phyloP scores from a whole-genome alignment of 306 rosid species.

The Begonia peltatifolia region DNA sequence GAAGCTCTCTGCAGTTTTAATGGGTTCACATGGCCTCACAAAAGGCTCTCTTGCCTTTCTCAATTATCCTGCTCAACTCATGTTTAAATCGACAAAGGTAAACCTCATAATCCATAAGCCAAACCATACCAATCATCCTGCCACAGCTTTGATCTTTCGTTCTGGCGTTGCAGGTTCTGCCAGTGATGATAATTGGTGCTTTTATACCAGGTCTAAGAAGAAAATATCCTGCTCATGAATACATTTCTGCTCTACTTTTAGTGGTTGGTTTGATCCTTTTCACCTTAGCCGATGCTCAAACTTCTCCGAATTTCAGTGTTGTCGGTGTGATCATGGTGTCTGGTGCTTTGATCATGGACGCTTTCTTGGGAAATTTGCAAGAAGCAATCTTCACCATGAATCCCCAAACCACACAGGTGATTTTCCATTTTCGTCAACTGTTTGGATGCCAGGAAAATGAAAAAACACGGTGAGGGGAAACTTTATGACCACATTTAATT shows the following conservation, averaged over 20 bases:
- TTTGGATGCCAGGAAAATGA: constrained; percentile 1
- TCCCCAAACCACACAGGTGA: constrained; percentile 92
- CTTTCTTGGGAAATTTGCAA: constrained; percentile 88
- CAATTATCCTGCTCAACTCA: constrained; percentile 95
- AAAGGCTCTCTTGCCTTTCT: constrained; percentile 94
- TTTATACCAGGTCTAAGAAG: constrained; percentile 87
- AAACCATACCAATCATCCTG: not conserved
- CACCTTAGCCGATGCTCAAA: constrained; percentile 92
- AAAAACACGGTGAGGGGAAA: constrained; percentile 11
- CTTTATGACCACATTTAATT: constrained; percentile 6
- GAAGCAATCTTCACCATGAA: constrained; percentile 97
- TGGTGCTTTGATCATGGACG: constrained; percentile 88
- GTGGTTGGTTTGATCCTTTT: constrained; percentile 91
- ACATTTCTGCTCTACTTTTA: constrained; percentile 68
- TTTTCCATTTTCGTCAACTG: not conserved
- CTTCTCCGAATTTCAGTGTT: constrained; percentile 86
- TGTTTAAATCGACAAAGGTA: constrained; percentile 99
- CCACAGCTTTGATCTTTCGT: not conserved
- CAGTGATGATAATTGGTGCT: constrained; percentile 99
- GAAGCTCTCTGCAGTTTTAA: constrained; percentile 82
- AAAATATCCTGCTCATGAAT: constrained; percentile 82
- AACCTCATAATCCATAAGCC: not conserved
- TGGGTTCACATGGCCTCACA: constrained; percentile 98
- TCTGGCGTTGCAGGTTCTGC: constrained; percentile 53
- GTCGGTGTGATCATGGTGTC: constrained; percentile 85